Evolutionary conservation across 352 stramenopile genomes (phyloP), one percentile per base, ranked within the genome.

Genomic region (Phytophthora tentaculata): DNA sequence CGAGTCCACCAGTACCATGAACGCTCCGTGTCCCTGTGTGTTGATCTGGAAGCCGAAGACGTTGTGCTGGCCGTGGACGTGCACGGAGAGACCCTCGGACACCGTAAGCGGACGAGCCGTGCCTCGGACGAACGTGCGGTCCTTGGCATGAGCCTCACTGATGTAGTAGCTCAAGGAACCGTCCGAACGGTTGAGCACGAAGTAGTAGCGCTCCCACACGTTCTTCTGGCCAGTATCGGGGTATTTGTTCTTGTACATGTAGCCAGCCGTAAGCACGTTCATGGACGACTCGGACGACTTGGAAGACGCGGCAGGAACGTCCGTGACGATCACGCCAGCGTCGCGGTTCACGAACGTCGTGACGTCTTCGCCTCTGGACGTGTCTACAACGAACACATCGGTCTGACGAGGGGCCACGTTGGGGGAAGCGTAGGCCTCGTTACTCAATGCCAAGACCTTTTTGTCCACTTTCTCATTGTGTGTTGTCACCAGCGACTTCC

Each of bases 221-320:
- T 94, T 87, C 16, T 81, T 73, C 71, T 96, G 84, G 13, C 88
- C 88, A 1, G 85, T 92, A 67, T 94, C 86, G 0, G 88, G 86
- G 22, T 94, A 80, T 66, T 91, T 92, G 80, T 82, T 96, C 66
- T 94, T 93, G 75, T 94, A 96, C 86, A 96, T 92, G 77, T 96
- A 96, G 5, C 88, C 88, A n/a, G 77, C 78, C 22, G 86, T 94
- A 39, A 94, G 57, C 17, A 91, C 82, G 52, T 94, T 92, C 64
- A 80, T 76, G 6, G 63, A 64, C 39, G 58, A 64, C 24, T 74
- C 72, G 6, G 72, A 71, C 10, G 55, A 67, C 39, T 78, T 80
- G 10, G 71, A 74, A 7, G 64, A 75, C 26, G 76, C 70, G 0
- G 67, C 51, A 0, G 85, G 71, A 37, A 94, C 73, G 58, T 91